Evolutionary conservation across 768 basidiomycete species (phyloP), one percentile per base, ranked within the genome.

Genomic region (Suillus sp.): DNA sequence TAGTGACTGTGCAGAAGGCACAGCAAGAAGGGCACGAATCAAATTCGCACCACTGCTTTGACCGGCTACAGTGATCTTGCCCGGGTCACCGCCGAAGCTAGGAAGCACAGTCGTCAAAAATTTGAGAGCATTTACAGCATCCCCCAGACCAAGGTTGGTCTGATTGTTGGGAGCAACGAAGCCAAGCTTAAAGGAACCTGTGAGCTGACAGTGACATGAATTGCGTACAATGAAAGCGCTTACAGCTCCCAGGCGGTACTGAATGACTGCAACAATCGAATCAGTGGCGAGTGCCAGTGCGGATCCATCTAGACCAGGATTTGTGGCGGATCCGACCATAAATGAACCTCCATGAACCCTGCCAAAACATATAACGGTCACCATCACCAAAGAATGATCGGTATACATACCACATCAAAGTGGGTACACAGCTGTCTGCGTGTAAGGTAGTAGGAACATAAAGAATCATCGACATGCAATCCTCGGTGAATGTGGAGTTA

Each of bases 271-370:
- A 20, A 95, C 91, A 61, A 95, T 88, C 6, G 92, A 88, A 54
- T 86, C 81, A 7, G 90, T 90, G 1, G 84, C 83, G 30, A 81
- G 70, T 1, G 93, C 92, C 18, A 95, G 83, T 4, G 81, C 84
- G 8, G 90, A 89, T 1, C 92, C 93, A 72, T 94, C 91, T 13
- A 96, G 77, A 35, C 88, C 91, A 16, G 90, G 82, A 30, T 78
- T 85, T 10, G 85, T 87, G 4, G 90, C 88, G 43, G 88, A 88
- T 8, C 95, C 93, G 4, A 78, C 68, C 57, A 84, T 76, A 73
- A 91, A 92, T 0, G 93, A 93, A 25, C 95, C 94, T 11, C 94
- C 95, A 67, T 95, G 95, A 60, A 95, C 81, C 93, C 92, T 91
- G 66, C 2, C 38, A 62, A 32, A 32, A 37, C 27, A 50, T 34